Base-by-base conservation (phyloP, 2,329 filamentous ascomycete species). In the Neospermospora avenae region DNA sequence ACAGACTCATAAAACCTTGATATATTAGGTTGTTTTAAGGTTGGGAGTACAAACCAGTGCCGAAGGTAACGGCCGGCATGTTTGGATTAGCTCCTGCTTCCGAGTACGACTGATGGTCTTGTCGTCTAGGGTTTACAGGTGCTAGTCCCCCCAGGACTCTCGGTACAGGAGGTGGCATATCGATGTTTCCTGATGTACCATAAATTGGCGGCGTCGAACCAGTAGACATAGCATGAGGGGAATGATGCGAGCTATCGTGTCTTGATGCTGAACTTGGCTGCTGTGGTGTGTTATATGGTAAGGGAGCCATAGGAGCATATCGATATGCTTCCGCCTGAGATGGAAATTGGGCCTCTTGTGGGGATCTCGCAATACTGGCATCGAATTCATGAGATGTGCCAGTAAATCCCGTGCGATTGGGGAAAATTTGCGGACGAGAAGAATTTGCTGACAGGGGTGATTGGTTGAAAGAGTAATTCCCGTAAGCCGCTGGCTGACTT, bases 51-150 rank as follows among this genome's bases (percentile, higher is more conserved):
- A 55, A 28, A 28, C 53, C 25, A 25, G 34, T 42, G 16, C 44
- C 35, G 16, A 57, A 41, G 37, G 41, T 52, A 13, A 22, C 45
- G 20, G 55, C 55, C 20, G 55, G 44, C 55, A 44, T 42, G 35
- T 57, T 51, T 31, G 35, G 55, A 35, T 57, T 49, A 13, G 46
- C 10, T 16, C 53, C 25, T 35, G 53, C 3, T 2, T 13, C 20
- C 20, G 53, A 42, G n/a, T 31, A 45, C 24, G 37, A 24, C 25
- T 45, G 41, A 22, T 45, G 45, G 37, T 39, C 11, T 7, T 44
- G 39, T 35, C 53, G 28, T 45, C 53, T 22, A 24, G 16, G 18
- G 11, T 35, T 24, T 2, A 14, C n/a, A 22, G 53, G 39, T 14
- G 35, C 53, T 34, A 39, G 28, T 5, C 35, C 34, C 7, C 53